Conservation (phyloP, 2,329 filamentous ascomycete genomes). For the Trichophyton equinum region DNA sequence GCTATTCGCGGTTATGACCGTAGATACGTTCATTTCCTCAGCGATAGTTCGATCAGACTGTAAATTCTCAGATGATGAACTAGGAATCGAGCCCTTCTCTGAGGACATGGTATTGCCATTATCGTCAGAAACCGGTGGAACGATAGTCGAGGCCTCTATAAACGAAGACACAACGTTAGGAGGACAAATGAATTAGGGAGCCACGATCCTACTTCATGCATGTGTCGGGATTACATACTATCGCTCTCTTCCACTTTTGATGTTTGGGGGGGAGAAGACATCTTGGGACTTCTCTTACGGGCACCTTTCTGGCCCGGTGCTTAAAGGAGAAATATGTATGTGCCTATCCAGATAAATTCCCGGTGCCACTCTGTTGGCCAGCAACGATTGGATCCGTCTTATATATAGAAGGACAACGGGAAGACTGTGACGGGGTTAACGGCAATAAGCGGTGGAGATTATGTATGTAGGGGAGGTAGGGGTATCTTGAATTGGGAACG, state of each 20-base stretch:
- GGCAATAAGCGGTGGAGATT: neutral
- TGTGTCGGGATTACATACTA: neutral
- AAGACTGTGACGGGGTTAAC: neutral
- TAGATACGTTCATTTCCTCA: neutral
- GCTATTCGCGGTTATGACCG: neutral
- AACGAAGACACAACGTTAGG: neutral
- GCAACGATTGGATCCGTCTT: neutral
- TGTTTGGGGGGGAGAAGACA: neutral
- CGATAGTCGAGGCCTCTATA: slow-evolving; percentile 1
- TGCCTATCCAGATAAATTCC: neutral
- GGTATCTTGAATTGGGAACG: neutral
- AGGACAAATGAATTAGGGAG: neutral
- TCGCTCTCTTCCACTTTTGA: neutral
- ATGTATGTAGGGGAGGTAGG: neutral
- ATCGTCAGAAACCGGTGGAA: neutral
- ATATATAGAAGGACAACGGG: neutral
- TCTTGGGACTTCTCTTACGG: neutral
- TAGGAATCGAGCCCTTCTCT: neutral
- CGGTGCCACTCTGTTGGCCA: neutral
- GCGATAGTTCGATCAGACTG: neutral
- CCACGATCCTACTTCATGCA: neutral
- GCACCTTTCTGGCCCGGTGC: neutral
- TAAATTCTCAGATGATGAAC: neutral
- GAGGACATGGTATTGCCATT: neutral
- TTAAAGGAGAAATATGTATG: neutral